Evolutionary conservation across 1,284 basidiomycete species (phyloP), one percentile per base, ranked within the genome.

Genomic region (Coniophora puteana): DNA sequence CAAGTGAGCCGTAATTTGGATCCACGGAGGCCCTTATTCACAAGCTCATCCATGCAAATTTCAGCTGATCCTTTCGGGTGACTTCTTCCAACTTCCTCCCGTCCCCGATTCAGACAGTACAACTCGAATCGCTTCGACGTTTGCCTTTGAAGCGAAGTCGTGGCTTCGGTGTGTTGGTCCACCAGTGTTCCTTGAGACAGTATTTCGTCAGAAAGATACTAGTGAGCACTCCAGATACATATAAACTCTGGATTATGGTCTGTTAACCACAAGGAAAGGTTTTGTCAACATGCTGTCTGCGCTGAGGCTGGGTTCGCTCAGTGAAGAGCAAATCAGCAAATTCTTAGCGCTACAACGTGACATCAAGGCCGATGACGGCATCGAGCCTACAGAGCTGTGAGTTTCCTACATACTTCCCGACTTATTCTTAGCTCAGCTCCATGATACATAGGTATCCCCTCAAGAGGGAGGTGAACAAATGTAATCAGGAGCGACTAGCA

Each of bases 231-330:
- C 40, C 22, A 8, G 13, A 18, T 45, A 14, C n/a, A 7, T n/a
- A 31, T n/a, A 31, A 6, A 14, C n/a, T 7, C 20, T 31, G 6
- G n/a, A 31, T 31, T 16, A 8, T 14, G n/a, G 14, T n/a, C 8
- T 16, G 29, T 18, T 14, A n/a, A n/a, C n/a, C n/a, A n/a, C n/a
- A n/a, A n/a, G n/a, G n/a, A n/a, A n/a, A 72, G 91, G 71, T 39
- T 95, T 96, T 51, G 79, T 96, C 40, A 76, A 90, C 53, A 91
- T 96, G 74, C 66, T 97, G 31, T 95, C 95, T 55, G 83, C 91
- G 57, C 89, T 95, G 80, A 81, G 93, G 12, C 85, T 87, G 51
- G 93, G 93, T 4, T 66, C 52, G 25, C 59, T 92, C 12, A 67
- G 69, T 23, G 39, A 48, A 38, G 59, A 64, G 35, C 72, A 72